These are phyloP conservation scores for Malus domestica DNA, from an alignment of 306 rosid genomes.

Conservation along the genomic window ASM211411v1 NC_041799.1:33821501-33822000, in stretches of 20 bases:
- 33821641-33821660: conserved; percentile 33
- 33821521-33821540: conserved; percentile 24
- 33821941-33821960: conserved; percentile 32
- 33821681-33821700: conserved; percentile 24
- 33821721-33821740: conserved; percentile 13
- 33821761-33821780: conserved; percentile 51
- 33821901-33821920: conserved; percentile 26
- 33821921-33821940: conserved; percentile 50
- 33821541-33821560: conserved; percentile 32
- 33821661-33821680: conserved; percentile 49
- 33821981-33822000: conserved; percentile 33
- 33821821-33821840: conserved; percentile 56
- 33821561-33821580: conserved; percentile 23
- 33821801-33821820: conserved; percentile 26
- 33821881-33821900: conserved; percentile 36
- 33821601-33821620: conserved; percentile 20
- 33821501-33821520: conserved; percentile 32
- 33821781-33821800: conserved; percentile 33
- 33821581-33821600: conserved; percentile 37
- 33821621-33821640: conserved; percentile 26
- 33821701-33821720: conserved; percentile 30
- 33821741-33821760: conserved; percentile 28
- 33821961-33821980: conserved; percentile 7
- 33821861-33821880: conserved; percentile 62
- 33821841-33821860: conserved; percentile 46